phyloP scores from a whole-genome alignment of 2,329 filamentous ascomycete genomes.

The Cryphonectria radicalis region DNA sequence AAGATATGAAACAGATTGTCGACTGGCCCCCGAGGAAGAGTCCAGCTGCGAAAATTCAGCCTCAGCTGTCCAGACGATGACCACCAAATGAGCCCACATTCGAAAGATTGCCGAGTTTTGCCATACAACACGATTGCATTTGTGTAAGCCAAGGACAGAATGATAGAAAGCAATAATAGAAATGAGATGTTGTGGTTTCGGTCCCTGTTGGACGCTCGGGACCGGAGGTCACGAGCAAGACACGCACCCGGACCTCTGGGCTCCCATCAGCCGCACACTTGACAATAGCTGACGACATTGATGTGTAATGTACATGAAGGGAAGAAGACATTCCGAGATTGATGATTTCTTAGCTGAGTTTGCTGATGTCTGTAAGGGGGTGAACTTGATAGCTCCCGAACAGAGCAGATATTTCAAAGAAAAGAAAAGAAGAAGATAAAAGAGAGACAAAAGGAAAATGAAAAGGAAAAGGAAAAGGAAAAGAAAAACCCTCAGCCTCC shows the following conservation, averaged over 20 bases:
- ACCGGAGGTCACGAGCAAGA: background rate
- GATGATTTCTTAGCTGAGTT: too few species aligned
- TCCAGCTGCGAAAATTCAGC: background rate
- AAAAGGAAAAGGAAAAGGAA: too few species aligned
- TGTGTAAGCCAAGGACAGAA: background rate
- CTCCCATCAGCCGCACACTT: background rate
- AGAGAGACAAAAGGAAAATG: too few species aligned
- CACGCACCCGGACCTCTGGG: background rate
- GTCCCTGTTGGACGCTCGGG: background rate
- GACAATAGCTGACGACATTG: background rate
- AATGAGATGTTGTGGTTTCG: background rate
- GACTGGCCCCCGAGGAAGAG: background rate
- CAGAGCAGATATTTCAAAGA: background rate
- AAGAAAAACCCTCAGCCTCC: background rate
- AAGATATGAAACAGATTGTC: background rate
- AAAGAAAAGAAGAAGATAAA: too few species aligned
- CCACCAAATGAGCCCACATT: background rate
- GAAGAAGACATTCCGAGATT: background rate
- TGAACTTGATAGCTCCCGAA: background rate
- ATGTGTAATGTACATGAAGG: background rate
- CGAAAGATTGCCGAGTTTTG: background rate
- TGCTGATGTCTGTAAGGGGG: background rate
- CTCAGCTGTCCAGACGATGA: conserved; percentile 7
- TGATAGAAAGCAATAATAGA: background rate
- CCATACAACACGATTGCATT: background rate